These are phyloP conservation scores for Salvia hispanica DNA, from an alignment of 257 asterid species.

Conservation along the genomic window DNA sequence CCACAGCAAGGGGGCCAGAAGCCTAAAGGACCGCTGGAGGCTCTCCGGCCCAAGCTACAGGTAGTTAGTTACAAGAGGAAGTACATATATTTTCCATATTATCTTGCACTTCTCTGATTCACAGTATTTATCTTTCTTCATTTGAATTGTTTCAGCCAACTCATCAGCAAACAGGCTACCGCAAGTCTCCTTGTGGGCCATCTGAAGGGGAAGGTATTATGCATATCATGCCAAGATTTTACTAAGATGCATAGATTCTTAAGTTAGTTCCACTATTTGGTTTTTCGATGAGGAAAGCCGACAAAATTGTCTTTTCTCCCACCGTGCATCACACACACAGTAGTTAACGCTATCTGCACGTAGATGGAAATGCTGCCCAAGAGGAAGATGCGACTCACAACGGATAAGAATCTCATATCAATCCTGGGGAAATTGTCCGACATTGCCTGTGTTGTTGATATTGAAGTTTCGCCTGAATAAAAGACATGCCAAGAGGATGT, in stretches of 20 bases:
- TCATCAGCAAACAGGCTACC: conserved; percentile 93
- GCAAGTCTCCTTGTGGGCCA: conserved; percentile 90
- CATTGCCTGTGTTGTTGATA: conserved; percentile 36
- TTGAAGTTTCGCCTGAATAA: conserved; percentile 35
- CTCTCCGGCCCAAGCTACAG: conserved; percentile 99
- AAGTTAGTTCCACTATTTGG: neutral
- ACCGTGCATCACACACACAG: neutral
- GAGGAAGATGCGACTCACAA: conserved; percentile 57
- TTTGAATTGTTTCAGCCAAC: conserved; percentile 64
- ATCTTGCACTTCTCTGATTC: conserved; percentile 23
- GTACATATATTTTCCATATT: neutral
- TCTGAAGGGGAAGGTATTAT: conserved; percentile 82
- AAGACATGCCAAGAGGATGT: conserved; percentile 23
- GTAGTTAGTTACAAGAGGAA: conserved; percentile 42
- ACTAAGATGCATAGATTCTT: too few relatives aligned
- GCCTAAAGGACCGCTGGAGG: conserved; percentile 99
- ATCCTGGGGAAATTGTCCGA: conserved; percentile 30
- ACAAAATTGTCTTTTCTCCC: neutral
- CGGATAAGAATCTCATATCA: conserved; percentile 44
- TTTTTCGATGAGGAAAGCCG: neutral
- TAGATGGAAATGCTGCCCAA: conserved; percentile 61
- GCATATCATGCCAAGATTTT: conserved; percentile 20
- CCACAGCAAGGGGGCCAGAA: conserved; percentile 92
- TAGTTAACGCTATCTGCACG: conserved; percentile 21
- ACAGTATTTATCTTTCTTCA: conserved; percentile 29